Conservation (phyloP, 2,329 filamentous ascomycete species). For the Thelonectria discophora region DNA sequence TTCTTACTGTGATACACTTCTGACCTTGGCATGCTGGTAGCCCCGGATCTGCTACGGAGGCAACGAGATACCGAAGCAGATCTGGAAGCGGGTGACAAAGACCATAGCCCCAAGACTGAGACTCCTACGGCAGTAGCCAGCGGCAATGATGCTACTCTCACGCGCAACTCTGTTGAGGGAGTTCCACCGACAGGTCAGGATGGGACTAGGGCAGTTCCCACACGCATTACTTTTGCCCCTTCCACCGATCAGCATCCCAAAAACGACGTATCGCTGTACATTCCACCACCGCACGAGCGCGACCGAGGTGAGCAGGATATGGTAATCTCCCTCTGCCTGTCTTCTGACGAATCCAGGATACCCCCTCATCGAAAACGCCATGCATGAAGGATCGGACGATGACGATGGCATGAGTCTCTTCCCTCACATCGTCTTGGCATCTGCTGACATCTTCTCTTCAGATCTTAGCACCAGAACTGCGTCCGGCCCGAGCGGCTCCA, state of each 20-base stretch:
- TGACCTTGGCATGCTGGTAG: conserved; percentile 22
- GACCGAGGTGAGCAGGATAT: conserved; percentile 36
- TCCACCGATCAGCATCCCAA: conserved; percentile 37
- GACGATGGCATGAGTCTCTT: too few species aligned
- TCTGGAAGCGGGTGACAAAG: background rate
- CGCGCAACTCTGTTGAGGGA: background rate
- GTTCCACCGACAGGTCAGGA: conserved; percentile 1
- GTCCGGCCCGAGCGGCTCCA: conserved; percentile 24
- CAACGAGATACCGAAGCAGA: too few species aligned
- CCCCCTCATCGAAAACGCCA: too few species aligned
- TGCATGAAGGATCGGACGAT: too few species aligned
- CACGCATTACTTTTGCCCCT: conserved; percentile 41
- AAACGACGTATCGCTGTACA: conserved; percentile 39
- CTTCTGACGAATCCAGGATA: background rate
- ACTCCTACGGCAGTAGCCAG: background rate
- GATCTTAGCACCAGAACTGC: conserved; percentile 34
- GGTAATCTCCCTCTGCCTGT: background rate
- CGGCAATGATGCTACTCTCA: background rate
- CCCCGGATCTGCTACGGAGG: background rate
- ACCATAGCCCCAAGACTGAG: background rate
- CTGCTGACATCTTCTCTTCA: conserved; percentile 4
- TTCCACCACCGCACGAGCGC: conserved; percentile 44
- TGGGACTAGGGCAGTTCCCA: background rate
- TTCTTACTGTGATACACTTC: background rate
- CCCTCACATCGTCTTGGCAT: too few species aligned